Percentiles rank a stretch among this genome's conserved stretches.
These are phyloP conservation scores for Pseudogymnoascus sp. DNA, from an alignment of 2,329 filamentous ascomycete genomes.

Conservation along the genomic window DNA sequence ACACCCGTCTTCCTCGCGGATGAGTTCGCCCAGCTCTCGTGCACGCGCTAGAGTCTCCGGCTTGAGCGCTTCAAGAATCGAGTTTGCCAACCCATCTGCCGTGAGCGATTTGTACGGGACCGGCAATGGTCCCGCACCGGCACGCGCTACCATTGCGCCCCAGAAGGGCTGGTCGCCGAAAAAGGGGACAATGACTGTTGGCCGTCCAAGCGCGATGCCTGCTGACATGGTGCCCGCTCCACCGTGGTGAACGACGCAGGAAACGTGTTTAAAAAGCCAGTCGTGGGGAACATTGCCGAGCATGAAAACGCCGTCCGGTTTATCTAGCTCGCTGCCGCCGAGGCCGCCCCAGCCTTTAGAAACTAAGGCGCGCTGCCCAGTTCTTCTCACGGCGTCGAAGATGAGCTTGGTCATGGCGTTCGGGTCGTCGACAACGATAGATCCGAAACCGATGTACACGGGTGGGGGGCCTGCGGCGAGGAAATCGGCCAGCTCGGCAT, in stretches of 20 bases:
- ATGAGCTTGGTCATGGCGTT: slow-evolving; percentile 58
- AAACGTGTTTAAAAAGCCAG: slow-evolving; percentile 73
- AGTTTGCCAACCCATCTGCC: slow-evolving; percentile 51
- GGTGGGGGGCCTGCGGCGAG: slow-evolving; percentile 59
- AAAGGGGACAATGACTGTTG: slow-evolving; percentile 74
- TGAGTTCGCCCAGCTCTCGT: slow-evolving; percentile 41
- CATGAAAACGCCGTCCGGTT: slow-evolving; percentile 68
- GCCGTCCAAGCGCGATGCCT: slow-evolving; percentile 65
- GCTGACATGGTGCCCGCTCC: slow-evolving; percentile 78
- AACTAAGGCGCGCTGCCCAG: slow-evolving; percentile 63
- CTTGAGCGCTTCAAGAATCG: slow-evolving; percentile 49
- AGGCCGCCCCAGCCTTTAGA: slow-evolving; percentile 81
- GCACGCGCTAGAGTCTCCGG: slow-evolving; percentile 47
- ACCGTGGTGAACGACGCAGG: slow-evolving; percentile 74
- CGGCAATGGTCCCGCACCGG: slow-evolving; percentile 60
- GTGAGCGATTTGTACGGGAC: slow-evolving; percentile 61
- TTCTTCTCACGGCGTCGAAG: slow-evolving; percentile 54
- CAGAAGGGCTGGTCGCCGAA: slow-evolving; percentile 77
- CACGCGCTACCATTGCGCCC: slow-evolving; percentile 62
- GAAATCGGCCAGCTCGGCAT: slow-evolving; percentile 53
- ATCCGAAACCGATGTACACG: slow-evolving; percentile 72
- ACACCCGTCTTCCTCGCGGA: slow-evolving; percentile 54
- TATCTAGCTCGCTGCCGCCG: slow-evolving; percentile 55
- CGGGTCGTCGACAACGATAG: slow-evolving; percentile 67
- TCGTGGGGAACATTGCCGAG: slow-evolving; percentile 75